These are phyloP conservation scores for Theobroma cacao DNA, from an alignment of 345 rosid species.

Conservation along the genomic window DNA sequence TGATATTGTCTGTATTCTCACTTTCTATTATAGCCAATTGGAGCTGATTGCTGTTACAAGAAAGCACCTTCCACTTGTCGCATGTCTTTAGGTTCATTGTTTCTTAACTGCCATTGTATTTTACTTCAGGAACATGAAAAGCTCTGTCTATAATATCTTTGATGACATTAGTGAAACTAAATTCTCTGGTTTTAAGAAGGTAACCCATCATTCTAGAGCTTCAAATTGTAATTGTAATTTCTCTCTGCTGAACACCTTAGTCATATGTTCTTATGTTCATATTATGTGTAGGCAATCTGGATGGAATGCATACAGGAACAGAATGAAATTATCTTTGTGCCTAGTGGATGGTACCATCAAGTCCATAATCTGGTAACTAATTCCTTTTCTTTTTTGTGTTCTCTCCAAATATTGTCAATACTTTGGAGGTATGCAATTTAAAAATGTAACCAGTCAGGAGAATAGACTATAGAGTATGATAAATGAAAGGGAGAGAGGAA, in stretches of 20 bases:
- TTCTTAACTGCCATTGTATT: slow-evolving; percentile 13
- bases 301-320: slow-evolving; percentile 72
- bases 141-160: slow-evolving; percentile 59
- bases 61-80: neutral
- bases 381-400: neutral
- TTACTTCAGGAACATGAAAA: slow-evolving; percentile 66
- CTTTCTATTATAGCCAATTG: neutral
- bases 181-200: slow-evolving; percentile 82
- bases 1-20: neutral
- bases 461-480: neutral
- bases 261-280: slow-evolving; percentile 18
- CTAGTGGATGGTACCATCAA: slow-evolving; percentile 99
- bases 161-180: slow-evolving; percentile 53
- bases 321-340: slow-evolving; percentile 79
- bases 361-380: slow-evolving; percentile 78
- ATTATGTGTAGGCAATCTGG: slow-evolving; percentile 68
- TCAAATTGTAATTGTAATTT: slow-evolving; percentile 10
- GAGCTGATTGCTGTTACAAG: neutral
- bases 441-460: neutral
- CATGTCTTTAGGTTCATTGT: neutral
- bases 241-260: neutral
- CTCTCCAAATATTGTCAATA: neutral
- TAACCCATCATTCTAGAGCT: slow-evolving; percentile 21
- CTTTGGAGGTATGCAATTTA: neutral
- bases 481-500: neutral